These are phyloP conservation scores for Saccharomyces hybrid DNA, from an alignment of 1,139 yeast genomes.

Conservation along the genomic window DNA sequence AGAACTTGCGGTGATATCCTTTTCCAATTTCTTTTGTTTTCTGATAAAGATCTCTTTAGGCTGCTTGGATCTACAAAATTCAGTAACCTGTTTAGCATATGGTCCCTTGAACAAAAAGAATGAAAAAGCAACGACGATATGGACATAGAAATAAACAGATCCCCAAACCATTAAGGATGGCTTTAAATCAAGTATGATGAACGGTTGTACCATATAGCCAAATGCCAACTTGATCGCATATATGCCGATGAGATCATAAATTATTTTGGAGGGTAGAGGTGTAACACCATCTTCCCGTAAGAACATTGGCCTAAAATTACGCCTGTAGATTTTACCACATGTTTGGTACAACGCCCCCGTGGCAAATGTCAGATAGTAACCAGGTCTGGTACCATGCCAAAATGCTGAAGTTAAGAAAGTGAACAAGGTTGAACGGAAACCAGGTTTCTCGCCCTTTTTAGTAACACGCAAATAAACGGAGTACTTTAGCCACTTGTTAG, in stretches of 20 bases:
- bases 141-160: constrained; percentile 62
- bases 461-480: constrained; percentile 82
- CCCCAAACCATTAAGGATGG: constrained; percentile 66
- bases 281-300: constrained; percentile 60
- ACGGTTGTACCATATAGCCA: constrained; percentile 80
- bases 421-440: constrained; percentile 72
- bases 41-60: constrained; percentile 25
- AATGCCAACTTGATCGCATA: constrained; percentile 69
- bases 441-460: constrained; percentile 67
- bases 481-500: constrained; percentile 92
- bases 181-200: constrained; percentile 59
- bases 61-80: constrained; percentile 32
- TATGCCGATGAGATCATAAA: constrained; percentile 63
- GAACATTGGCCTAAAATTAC: constrained; percentile 80
- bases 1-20: constrained; percentile 16
- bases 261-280: constrained; percentile 45
- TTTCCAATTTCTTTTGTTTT: constrained; percentile 32
- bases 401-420: constrained; percentile 90
- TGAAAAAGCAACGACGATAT: constrained; percentile 44
- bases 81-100: constrained; percentile 39
- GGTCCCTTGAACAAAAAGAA: constrained; percentile 67
- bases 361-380: constrained; percentile 83
- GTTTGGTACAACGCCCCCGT: constrained; percentile 85
- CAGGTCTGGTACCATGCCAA: constrained; percentile 98
- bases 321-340: constrained; percentile 70